A percentile compares a stretch with the other conserved stretches of the same genome.
These are phyloP conservation scores for Curvularia verruculosa DNA, from an alignment of 2,329 filamentous ascomycete species.

Conservation along the genomic window DNA sequence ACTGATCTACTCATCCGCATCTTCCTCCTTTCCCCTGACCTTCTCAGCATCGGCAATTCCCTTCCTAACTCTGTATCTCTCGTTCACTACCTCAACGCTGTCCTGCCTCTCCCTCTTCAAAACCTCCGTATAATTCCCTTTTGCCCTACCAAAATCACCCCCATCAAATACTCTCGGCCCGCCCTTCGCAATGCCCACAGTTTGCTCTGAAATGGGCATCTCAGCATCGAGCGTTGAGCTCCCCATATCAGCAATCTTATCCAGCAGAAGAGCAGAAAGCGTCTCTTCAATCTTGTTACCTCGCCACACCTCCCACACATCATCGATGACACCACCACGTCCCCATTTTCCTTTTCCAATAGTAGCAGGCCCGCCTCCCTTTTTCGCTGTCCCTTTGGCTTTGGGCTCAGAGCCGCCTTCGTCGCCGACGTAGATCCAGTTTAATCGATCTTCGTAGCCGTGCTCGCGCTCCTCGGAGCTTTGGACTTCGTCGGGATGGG, in stretches of 20 bases:
- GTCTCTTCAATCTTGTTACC: constrained; percentile 89
- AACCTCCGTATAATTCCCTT: constrained; percentile 64
- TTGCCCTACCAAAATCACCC: constrained; percentile 59
- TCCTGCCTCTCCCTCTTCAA: constrained; percentile 64
- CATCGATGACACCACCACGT: constrained; percentile 49
- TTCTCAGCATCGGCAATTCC: constrained; percentile 44
- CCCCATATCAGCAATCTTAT: constrained; percentile 59
- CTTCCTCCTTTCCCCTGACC: constrained; percentile 27
- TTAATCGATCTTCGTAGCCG: constrained; percentile 64
- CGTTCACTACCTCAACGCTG: constrained; percentile 66
- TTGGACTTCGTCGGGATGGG: constrained; percentile 53
- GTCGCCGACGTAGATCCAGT: constrained; percentile 82
- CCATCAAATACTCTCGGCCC: constrained; percentile 65
- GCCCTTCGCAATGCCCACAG: constrained; percentile 28
- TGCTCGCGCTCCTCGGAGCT: constrained; percentile 46
- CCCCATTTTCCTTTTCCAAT: constrained; percentile 45
- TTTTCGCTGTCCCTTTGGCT: constrained; percentile 23
- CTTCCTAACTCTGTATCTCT: constrained; percentile 61
- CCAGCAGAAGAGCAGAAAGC: constrained; percentile 74
- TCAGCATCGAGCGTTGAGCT: constrained; percentile 31
- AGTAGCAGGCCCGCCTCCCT: constrained; percentile 8
- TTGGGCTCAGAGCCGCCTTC: constrained; percentile 59
- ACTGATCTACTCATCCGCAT: constrained; percentile 37
- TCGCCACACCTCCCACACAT: constrained; percentile 83
- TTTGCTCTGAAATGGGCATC: constrained; percentile 14